A percentile compares a stretch with the other conserved stretches of the same genome.
phyloP scores from a whole-genome alignment of 2,329 filamentous ascomycete species.

The Fusarium verticillioides region DNA sequence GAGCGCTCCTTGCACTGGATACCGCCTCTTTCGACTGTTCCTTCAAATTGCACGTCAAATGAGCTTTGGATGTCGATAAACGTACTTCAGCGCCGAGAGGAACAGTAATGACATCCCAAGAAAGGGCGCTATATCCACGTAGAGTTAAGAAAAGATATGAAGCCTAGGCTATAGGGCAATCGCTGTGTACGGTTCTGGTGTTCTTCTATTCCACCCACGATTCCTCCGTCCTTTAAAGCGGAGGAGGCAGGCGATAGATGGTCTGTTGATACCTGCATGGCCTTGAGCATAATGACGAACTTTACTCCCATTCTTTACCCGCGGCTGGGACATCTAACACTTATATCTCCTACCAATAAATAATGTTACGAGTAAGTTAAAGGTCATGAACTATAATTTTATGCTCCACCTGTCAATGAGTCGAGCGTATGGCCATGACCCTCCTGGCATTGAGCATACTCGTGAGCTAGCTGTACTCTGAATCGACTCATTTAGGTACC shows the following conservation, averaged over 20 bases:
- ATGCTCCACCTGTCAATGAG: accelerated
- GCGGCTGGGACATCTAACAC: accelerated
- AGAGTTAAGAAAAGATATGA: neutral
- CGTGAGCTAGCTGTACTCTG: neutral
- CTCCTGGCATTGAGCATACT: neutral
- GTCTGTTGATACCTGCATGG: neutral
- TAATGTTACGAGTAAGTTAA: neutral
- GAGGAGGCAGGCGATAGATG: neutral
- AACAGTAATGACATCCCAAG: neutral
- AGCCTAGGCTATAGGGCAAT: neutral
- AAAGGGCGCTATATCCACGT: neutral
- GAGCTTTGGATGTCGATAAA: accelerated
- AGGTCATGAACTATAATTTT: accelerated
- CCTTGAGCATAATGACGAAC: accelerated
- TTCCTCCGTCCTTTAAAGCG: accelerated
- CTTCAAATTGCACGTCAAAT: neutral
- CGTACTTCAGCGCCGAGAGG: neutral
- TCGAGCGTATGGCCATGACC: neutral
- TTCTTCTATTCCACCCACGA: accelerated
- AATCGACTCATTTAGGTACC: too few relatives aligned
- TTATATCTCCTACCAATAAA: neutral
- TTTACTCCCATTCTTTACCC: neutral
- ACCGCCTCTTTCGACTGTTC: neutral
- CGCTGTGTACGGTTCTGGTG: accelerated
- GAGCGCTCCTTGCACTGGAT: neutral